Conservation (phyloP, 139 green algal genomes). For the Chlorella sp. region DNA sequence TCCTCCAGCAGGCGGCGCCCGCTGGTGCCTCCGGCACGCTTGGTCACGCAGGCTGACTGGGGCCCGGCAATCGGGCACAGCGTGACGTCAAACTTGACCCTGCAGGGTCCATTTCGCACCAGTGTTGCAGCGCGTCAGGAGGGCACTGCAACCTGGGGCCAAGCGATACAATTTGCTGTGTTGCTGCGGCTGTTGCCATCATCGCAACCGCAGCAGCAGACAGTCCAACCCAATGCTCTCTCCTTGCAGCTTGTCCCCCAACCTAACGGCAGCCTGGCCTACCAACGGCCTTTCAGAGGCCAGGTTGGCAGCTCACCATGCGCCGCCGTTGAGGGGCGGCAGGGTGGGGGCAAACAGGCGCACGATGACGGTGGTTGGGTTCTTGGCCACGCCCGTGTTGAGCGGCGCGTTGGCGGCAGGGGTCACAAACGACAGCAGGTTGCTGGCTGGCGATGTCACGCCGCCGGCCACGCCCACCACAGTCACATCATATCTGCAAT, state of each 20-base stretch:
- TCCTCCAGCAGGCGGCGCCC: background rate
- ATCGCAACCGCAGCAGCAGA: background rate
- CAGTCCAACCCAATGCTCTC: too few relatives aligned
- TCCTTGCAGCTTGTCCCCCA: too few relatives aligned
- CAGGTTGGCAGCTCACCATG: background rate
- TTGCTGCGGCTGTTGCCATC: too few relatives aligned
- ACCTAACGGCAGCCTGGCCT: too few relatives aligned
- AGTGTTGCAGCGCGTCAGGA: too few relatives aligned
- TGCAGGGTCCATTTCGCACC: too few relatives aligned
- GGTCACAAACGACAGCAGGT: conserved; percentile 12
- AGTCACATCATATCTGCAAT: background rate
- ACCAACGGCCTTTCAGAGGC: too few relatives aligned
- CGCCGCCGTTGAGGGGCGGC: background rate
- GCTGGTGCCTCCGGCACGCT: too few relatives aligned
- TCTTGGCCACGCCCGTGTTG: too few relatives aligned
- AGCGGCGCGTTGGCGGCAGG: background rate
- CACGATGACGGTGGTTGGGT: too few relatives aligned
- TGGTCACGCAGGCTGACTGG: background rate
- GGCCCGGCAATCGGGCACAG: background rate
- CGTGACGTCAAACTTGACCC: background rate
- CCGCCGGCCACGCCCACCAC: background rate
- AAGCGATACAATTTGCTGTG: too few relatives aligned
- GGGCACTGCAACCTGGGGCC: too few relatives aligned
- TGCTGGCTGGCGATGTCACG: background rate
- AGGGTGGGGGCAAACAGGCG: background rate